Base-by-base conservation (phyloP, 768 basidiomycete species). In the Lyophyllum shimeji region DNA sequence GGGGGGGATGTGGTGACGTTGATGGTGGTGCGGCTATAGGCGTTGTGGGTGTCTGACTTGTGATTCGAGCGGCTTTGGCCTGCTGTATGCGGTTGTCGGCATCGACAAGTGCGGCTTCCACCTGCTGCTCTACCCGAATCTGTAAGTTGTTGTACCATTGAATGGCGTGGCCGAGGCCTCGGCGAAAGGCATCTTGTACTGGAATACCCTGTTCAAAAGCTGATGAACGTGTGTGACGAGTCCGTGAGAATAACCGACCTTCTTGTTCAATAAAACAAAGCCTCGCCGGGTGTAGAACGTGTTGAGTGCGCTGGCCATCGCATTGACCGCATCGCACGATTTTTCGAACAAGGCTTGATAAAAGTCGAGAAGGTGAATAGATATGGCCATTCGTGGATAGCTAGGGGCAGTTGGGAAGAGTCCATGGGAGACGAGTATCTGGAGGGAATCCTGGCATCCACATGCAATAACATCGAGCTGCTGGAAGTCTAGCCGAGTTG, bases 281-380 rank as follows among this genome's bases (percentile, higher is more conserved):
- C 70, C 71, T 1, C 68, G 61, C 11, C 60, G 47, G 9, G 25
- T 52, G 42, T 76, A 76, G 46, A 70, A 68, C 0, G 60, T 62
- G 20, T 65, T 67, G 2, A 75, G 58, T 0, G 70, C 67, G 15
- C 45, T 37, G 0, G 71, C 60, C 25, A 71, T 37, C 0, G 63
- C 70, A 40, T 67, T 64, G 34, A 75, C 60, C 2, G 73, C 73
- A 52, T 77, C 67, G 20, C 73, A 75, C 0, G 75, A 73, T 0
- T 63, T 57, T 51, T 76, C 68, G 40, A 76, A 77, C 1, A 75
- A 55, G 1, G 68, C 63, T 1, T 43, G 52, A 51, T 73, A 75
- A 51, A 75, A 73, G 1, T 69, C 57, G 0, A 75, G 53, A 0
- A 75, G 57, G 7, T 71, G 64, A 2, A 74, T 57, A 29, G 74